These are phyloP conservation scores for Chiua sp. DNA, from an alignment of 1,284 basidiomycete species.

Conservation along the genomic window DNA sequence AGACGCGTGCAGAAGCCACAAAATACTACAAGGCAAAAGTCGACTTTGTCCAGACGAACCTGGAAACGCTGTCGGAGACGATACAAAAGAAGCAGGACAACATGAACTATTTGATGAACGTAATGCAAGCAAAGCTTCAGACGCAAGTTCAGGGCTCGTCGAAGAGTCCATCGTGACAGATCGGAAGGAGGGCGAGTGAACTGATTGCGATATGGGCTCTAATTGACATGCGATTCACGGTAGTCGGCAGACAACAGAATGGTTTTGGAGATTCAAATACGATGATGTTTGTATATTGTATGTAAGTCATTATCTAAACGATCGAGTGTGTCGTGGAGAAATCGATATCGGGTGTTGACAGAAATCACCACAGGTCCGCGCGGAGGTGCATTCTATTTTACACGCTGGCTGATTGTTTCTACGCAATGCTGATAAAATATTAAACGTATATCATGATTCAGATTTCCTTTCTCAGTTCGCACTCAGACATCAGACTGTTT, in stretches of 20 bases:
- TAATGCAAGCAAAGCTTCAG: slow-evolving; percentile 82
- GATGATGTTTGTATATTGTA: not conserved
- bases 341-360: not conserved
- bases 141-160: slow-evolving; percentile 43
- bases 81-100: slow-evolving; percentile 92
- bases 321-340: not conserved
- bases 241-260: slow-evolving; percentile 4
- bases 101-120: slow-evolving; percentile 71
- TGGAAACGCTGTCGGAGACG: slow-evolving; percentile 84
- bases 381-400: not conserved
- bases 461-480: not conserved
- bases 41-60: slow-evolving; percentile 78
- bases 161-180: slow-evolving; percentile 26
- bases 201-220: not conserved
- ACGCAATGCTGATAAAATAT: not conserved
- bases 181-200: not conserved
- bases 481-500: not conserved
- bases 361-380: not conserved
- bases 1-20: slow-evolving; percentile 82
- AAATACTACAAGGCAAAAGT: slow-evolving; percentile 81
- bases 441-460: not conserved
- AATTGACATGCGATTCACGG: not conserved
- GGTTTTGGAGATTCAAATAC: not conserved
- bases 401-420: not conserved
- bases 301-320: not conserved